phyloP scores from a whole-genome alignment of 2,329 filamentous ascomycete species.

The Talaromyces sp. region DNA sequence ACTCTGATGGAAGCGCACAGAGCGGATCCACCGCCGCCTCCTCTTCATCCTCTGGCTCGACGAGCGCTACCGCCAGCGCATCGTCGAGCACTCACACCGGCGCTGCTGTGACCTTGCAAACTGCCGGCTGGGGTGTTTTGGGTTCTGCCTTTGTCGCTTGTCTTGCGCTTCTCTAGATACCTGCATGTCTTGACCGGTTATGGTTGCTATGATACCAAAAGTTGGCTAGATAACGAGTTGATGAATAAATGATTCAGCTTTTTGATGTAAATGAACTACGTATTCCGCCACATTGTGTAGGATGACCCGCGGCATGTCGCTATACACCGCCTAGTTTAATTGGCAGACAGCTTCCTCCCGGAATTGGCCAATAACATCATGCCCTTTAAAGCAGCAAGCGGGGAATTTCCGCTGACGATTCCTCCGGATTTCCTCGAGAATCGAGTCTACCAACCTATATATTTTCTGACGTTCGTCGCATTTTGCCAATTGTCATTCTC shows the following conservation, averaged over 20 bases:
- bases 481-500: background rate
- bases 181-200: background rate
- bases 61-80: conserved; percentile 17
- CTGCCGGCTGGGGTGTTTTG: conserved; percentile 39
- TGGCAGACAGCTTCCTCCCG: background rate
- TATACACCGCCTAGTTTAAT: background rate
- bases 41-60: background rate
- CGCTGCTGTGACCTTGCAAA: conserved; percentile 33
- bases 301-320: background rate
- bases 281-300: background rate
- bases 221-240: background rate
- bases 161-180: conserved; percentile 33
- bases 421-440: background rate
- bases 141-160: conserved; percentile 36
- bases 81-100: conserved; percentile 33
- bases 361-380: conserved; percentile 13
- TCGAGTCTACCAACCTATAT: background rate
- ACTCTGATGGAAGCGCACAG: conserved; percentile 34
- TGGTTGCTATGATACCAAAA: background rate
- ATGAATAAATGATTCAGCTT: background rate
- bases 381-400: background rate
- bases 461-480: background rate
- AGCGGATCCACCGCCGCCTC: conserved; percentile 22
- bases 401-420: background rate
- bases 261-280: background rate